Base-by-base conservation (phyloP, 352 stramenopile species). In the Globisporangium uncinulatum region DNA sequence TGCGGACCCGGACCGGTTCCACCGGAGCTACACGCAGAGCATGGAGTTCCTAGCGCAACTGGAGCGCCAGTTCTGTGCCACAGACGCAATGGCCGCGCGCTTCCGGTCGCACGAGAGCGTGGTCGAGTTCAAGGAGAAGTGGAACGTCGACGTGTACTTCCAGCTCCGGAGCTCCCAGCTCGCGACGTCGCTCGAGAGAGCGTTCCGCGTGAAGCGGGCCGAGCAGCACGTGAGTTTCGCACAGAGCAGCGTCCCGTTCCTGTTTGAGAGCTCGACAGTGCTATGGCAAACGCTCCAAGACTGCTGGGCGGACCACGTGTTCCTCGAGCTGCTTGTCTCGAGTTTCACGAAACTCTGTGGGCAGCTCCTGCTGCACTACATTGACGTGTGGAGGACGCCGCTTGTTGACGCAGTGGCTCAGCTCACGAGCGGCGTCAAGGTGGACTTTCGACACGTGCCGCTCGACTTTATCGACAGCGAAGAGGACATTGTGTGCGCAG, bases 131-230 rank as follows among this genome's bases (percentile, higher is more conserved):
- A 89, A 86, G 56, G 83, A 92, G 47, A 89, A 87, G 63, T 95
- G 86, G 86, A 93, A 95, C 54, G 74, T 92, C 56, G 84, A 92
- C 43, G 79, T 94, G 19, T 95, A 95, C 69, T 94, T 92, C 52
- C 82, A 95, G 57, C 64, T 93, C 51, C 79, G 80, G 41, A 74
- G 70, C 36, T 74, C 71, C 8, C 66, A 92, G 61, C 51, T 94
- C 4, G 65, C 78, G 34, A 57, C 70, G 4, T 64, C 56, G 7
- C 49, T 94, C 9, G 73, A 89, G 41, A 67, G 71, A 14, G 71
- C 78, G 8, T 87, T 90, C 46, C 68, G 63, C 0, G 49, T 65
- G 7, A 67, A 73, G 46, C 59, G 66, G 19, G 62, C 73, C 19
- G 55, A 83, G 15, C 34, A 56, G 44, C 34, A 56, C 10, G 15